These are phyloP conservation scores for Hymenoscyphus fraxineus DNA, from an alignment of 2,329 filamentous ascomycete species.

Conservation along the genomic window DNA sequence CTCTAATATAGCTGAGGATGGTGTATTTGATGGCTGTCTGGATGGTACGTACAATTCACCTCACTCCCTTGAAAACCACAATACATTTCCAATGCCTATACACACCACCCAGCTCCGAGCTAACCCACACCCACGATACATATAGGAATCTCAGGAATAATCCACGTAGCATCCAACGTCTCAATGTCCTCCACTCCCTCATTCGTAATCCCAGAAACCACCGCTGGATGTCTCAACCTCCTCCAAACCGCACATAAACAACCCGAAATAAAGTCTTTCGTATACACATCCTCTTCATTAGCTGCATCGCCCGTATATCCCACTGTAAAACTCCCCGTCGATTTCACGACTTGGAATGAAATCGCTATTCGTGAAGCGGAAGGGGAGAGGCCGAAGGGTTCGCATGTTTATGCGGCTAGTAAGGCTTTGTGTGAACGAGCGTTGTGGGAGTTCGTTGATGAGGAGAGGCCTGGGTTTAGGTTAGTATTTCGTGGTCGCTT, in stretches of 20 bases:
- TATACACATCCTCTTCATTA: not conserved
- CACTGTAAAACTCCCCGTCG: not conserved
- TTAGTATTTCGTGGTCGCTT: not conserved
- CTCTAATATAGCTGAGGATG: conserved; percentile 32
- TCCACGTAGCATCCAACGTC: not conserved
- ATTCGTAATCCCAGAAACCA: not conserved
- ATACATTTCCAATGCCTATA: not conserved
- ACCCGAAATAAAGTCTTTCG: not conserved
- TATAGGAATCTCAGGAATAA: not conserved
- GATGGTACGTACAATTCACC: conserved; percentile 16
- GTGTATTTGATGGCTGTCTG: conserved; percentile 26
- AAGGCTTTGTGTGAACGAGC: conserved; percentile 37
- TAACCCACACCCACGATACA: not conserved
- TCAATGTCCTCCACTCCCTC: not conserved
- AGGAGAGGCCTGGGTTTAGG: not conserved
- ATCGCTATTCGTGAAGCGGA: not conserved
- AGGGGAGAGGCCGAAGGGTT: not conserved
- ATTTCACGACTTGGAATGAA: not conserved
- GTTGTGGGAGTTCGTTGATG: conserved; percentile 28
- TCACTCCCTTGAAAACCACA: not conserved
- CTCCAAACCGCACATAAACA: not conserved
- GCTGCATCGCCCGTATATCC: not conserved
- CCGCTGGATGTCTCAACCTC: not conserved
- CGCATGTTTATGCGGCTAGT: conserved; percentile 22
- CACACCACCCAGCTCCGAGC: not conserved